Evolutionary conservation across 768 basidiomycete genomes (phyloP), one percentile per base, ranked within the genome.

Genomic region (Amanita fuliginea): DNA sequence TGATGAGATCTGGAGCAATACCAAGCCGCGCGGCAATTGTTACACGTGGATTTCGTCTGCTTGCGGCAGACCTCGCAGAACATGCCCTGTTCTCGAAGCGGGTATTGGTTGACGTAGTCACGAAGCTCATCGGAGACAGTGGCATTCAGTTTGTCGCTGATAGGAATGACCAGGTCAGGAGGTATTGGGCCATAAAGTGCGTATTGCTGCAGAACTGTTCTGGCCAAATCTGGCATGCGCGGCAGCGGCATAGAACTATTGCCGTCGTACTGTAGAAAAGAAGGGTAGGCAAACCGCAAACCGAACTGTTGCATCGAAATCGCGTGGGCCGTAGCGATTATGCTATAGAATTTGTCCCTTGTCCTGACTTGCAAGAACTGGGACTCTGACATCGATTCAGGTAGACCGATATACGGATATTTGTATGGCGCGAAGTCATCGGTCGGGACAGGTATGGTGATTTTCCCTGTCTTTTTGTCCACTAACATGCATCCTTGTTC

Each of bases 1-100:
- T 50, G 49, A 28, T 50, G 49, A 2, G 35, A 42, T 21, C 49
- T 42, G 40, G 41, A 50, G 22, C 49, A 50, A 36, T 50, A 50
- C 49, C 49, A 50, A 8, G 49, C 49, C 3, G 49, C 18, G 34
- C 49, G 49, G 21, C 49, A 50, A 18, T 21, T 50, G 21, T 43
- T 50, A 32, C 49, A 50, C 18, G 41, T 43, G 14, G 33, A 35
- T 42, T 42, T 50, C 24, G 49, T 16, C 10, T 28, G 33, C 21
- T 50, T 34, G 7, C 41, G 40, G 16, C 49, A 50, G 33, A 50
- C 41, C 33, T 50, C 49, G 22, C 49, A 50, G 30, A 50, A 50
- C 49, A 50, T 34, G 3, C 49, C 49, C 16, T 43, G 49, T 4
- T 50, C 49, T 28, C 49, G 49, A 32, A 50, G 49, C 14, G 49